Percentiles rank a stretch among this genome's conserved stretches.
Conservation (phyloP, 2,329 filamentous ascomycete genomes). For the Neonectria faginata region DNA sequence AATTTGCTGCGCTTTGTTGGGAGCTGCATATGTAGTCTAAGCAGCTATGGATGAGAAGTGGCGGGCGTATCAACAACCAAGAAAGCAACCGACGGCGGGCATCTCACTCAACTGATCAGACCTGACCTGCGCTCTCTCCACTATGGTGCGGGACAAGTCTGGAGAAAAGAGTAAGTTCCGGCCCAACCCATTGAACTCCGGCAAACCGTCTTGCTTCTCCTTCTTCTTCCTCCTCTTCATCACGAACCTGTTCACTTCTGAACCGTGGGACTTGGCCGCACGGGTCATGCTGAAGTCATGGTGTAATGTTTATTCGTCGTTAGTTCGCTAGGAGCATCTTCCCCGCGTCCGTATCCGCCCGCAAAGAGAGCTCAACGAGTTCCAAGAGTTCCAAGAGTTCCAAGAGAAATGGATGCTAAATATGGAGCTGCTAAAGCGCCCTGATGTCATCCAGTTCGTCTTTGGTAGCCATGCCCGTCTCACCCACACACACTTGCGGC, state of each 20-base stretch:
- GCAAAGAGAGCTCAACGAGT: background rate
- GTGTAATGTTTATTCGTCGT: constrained; percentile 2
- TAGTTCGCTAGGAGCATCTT: constrained; percentile 4
- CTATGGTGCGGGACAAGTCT: background rate
- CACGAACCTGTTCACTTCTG: background rate
- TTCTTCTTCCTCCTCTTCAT: background rate
- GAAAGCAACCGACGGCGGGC: background rate
- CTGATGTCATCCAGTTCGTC: constrained; percentile 4
- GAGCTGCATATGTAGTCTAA: background rate
- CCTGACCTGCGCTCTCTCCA: background rate
- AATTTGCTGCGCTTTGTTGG: background rate
- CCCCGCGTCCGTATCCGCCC: background rate
- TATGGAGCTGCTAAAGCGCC: constrained; percentile 1
- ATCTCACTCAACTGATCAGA: background rate
- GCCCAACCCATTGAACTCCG: background rate
- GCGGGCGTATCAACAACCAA: background rate
- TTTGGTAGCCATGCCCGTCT: background rate
- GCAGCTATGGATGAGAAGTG: background rate
- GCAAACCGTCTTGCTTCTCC: background rate
- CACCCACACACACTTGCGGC: background rate
- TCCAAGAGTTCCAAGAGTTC: background rate
- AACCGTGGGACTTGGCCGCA: background rate
- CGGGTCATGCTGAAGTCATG: constrained; percentile 10
- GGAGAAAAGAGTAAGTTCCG: background rate
- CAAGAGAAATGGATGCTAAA: background rate